Evolutionary conservation across 495 filamentous ascomycete species (phyloP), one percentile per base, ranked within the genome.

Genomic region (Podospora anserina): DNA sequence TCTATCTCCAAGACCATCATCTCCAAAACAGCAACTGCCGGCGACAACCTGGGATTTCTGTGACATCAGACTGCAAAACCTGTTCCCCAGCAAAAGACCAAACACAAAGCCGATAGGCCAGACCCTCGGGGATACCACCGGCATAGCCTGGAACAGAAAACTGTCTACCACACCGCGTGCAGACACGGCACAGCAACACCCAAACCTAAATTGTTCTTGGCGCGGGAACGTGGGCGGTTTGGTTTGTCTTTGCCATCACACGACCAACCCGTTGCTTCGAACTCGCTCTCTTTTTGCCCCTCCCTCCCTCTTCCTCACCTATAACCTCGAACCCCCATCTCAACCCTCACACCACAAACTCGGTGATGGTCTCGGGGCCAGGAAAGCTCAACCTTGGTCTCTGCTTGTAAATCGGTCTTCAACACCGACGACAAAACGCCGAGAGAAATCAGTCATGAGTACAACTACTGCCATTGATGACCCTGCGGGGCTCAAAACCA

Each of bases 361-460:
- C 39, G 39, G 68, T 64, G 53, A 70, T 70, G 65, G 63, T 62
- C n/a, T 55, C 30, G 66, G 32, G 18, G 58, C 56, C 20, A 67
- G 32, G 19, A 34, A 69, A 69, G 71, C 71, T 71, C 71, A 71
- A 71, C 71, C 66, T 69, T 69, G 66, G 28, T 67, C 30, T 63
- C 34, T 54, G 59, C 62, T 63, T 49, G 19, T 67, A 68, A 68
- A 60, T 69, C 71, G 71, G 71, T 73, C 69, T 71, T 73, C 71
- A 73, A 73, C 71, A 71, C 71, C 71, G 71, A 71, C 28, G n/a
- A 26, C 19, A 61, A 61, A 39, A 19, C 55, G n/a, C n/a, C 55
- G 66, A 64, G 55, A 67, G 64, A 26, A 72, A 23, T 23, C 23
- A 23, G 23, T 44, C 59, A 76, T 71, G 74, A 74, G 69, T 69